These are phyloP conservation scores for Bonnemaisonia californica DNA, from an alignment of 31 red algal genomes.

Conservation along the genomic window DNA sequence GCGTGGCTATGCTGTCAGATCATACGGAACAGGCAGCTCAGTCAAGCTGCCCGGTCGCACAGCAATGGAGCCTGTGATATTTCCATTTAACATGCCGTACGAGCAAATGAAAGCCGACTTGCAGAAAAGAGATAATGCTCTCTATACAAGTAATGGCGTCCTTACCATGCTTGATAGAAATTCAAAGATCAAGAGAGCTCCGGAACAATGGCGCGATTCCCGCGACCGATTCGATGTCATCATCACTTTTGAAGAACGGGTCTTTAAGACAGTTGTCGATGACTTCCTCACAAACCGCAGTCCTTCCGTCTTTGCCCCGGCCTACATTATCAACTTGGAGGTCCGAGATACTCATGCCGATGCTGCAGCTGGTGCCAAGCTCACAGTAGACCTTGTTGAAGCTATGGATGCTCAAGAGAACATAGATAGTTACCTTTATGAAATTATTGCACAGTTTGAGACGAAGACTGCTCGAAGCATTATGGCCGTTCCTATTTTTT, in stretches of 20 bases:
- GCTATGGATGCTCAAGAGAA: conserved; percentile 61
- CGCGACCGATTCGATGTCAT: conserved; percentile 77
- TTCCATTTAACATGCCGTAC: conserved; percentile 81
- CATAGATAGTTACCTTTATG: conserved; percentile 49
- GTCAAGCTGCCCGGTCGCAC: conserved; percentile 78
- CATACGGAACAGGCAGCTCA: conserved; percentile 78
- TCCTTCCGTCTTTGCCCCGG: conserved; percentile 61
- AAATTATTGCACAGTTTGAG: conserved; percentile 55
- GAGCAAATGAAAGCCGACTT: conserved; percentile 75
- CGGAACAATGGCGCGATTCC: conserved; percentile 79
- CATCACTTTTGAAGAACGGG: conserved; percentile 84
- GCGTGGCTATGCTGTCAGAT: conserved; percentile 71
- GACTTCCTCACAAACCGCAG: conserved; percentile 75
- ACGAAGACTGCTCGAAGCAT: conserved; percentile 37
- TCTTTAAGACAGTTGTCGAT: conserved; percentile 82
- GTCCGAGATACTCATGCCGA: conserved; percentile 80
- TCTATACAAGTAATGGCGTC: conserved; percentile 69
- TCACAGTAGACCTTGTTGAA: conserved; percentile 77
- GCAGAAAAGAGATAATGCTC: conserved; percentile 46
- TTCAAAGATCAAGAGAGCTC: conserved; percentile 73
- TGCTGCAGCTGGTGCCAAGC: conserved; percentile 63
- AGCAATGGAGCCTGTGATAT: conserved; percentile 66
- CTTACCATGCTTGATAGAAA: conserved; percentile 87
- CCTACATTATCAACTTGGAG: conserved; percentile 83
- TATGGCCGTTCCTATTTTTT: conserved; percentile 70